Evolutionary conservation across 2,329 filamentous ascomycete genomes (phyloP).

Genomic region (Clonostachys chloroleuca): DNA sequence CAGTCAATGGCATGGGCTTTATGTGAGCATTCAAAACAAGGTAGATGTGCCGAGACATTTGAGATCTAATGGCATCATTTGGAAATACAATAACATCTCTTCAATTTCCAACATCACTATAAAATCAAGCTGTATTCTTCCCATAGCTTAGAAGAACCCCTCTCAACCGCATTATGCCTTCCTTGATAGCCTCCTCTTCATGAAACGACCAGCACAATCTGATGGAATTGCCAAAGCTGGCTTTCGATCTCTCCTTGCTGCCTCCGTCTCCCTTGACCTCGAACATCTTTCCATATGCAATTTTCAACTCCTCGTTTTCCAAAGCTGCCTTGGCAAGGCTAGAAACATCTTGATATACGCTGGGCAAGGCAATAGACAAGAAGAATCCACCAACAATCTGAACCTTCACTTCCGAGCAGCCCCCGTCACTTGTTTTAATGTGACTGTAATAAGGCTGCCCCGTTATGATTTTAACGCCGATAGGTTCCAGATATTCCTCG

Average conservation of each 20-base stretch:
- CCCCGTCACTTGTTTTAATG: neutral
- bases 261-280: slow-evolving; percentile 28
- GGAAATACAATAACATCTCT: neutral
- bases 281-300: slow-evolving; percentile 53
- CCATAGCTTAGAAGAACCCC: neutral
- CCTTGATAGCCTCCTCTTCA: slow-evolving; percentile 42
- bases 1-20: neutral
- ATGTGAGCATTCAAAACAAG: too few relatives aligned
- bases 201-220: slow-evolving; percentile 56
- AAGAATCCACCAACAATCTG: slow-evolving; percentile 58
- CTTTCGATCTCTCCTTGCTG: slow-evolving; percentile 16
- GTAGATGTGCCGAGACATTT: too few relatives aligned
- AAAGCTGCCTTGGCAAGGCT: slow-evolving; percentile 34
- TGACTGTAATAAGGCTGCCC: slow-evolving; percentile 6
- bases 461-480: slow-evolving; percentile 7
- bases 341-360: slow-evolving; percentile 36
- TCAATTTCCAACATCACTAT: neutral
- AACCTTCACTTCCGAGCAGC: neutral
- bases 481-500: slow-evolving; percentile 8
- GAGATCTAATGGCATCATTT: too few relatives aligned
- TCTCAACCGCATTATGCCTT: slow-evolving; percentile 50
- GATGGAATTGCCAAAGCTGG: slow-evolving; percentile 40
- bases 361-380: slow-evolving; percentile 36
- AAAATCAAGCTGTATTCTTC: slow-evolving; percentile 1
- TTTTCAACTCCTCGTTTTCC: slow-evolving; percentile 47